These are phyloP conservation scores for Mycosphaerella sp. DNA, from an alignment of 2,329 filamentous ascomycete genomes.

Conservation along the genomic window DNA sequence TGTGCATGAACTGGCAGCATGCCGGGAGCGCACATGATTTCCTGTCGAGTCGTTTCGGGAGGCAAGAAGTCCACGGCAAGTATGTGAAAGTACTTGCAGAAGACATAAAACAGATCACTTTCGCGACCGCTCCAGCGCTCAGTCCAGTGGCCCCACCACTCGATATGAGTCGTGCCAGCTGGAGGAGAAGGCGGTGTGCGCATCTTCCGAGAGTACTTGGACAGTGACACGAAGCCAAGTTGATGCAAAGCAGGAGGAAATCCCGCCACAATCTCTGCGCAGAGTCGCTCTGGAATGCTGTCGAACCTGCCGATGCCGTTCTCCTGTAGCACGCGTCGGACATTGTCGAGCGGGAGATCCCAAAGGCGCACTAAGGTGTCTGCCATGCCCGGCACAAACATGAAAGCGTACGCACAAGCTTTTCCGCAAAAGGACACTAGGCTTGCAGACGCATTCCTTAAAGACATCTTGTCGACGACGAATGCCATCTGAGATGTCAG, in stretches of 20 bases:
- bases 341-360: conserved; percentile 61
- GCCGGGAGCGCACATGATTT: conserved; percentile 63
- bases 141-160: conserved; percentile 80
- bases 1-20: conserved; percentile 78
- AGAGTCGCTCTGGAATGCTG: conserved; percentile 42
- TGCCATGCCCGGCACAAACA: conserved; percentile 80
- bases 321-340: conserved; percentile 66
- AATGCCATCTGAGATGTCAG: conserved; percentile 76
- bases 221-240: conserved; percentile 58
- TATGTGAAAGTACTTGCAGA: conserved; percentile 80
- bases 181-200: conserved; percentile 61
- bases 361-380: conserved; percentile 79
- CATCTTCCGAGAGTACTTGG: conserved; percentile 54
- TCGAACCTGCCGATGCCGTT: conserved; percentile 56
- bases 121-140: conserved; percentile 81
- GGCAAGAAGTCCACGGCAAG: conserved; percentile 60
- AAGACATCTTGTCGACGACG: conserved; percentile 82
- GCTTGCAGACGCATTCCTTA: conserved; percentile 62
- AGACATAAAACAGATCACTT: conserved; percentile 86
- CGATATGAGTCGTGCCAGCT: conserved; percentile 63
- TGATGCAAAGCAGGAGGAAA: conserved; percentile 63
- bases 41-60: conserved; percentile 45
- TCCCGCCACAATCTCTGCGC: conserved; percentile 56
- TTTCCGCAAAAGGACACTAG: conserved; percentile 80
- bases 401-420: conserved; percentile 86